phyloP scores from a whole-genome alignment of 2,329 filamentous ascomycete species.

The Pseudogymnoascus sp. region DNA sequence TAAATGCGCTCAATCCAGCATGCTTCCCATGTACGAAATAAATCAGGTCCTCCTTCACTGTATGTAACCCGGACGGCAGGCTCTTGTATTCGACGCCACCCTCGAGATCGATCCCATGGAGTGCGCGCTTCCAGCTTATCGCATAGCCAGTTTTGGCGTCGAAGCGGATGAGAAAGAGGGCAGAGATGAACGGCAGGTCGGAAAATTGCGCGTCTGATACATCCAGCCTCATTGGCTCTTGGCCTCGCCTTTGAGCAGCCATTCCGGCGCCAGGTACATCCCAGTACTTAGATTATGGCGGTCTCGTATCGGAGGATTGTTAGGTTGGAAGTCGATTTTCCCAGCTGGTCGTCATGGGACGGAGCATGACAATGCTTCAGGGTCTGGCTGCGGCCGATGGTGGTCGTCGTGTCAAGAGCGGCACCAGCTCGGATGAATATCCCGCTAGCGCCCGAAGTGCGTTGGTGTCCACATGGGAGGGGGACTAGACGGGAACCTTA shows the following conservation, averaged over 20 bases:
- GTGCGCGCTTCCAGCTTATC: slow-evolving; percentile 75
- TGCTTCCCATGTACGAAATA: slow-evolving; percentile 85
- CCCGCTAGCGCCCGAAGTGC: slow-evolving; percentile 6
- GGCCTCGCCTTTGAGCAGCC: slow-evolving; percentile 26
- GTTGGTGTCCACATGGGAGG: slow-evolving; percentile 2
- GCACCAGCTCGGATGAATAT: background rate
- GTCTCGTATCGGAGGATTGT: background rate
- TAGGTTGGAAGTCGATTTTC: background rate
- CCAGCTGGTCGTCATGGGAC: background rate
- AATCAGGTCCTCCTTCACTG: slow-evolving; percentile 77
- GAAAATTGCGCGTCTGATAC: slow-evolving; percentile 16
- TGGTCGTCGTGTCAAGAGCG: slow-evolving; percentile 2
- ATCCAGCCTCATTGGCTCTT: slow-evolving; percentile 25
- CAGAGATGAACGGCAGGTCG: slow-evolving; percentile 57
- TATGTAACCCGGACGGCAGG: slow-evolving; percentile 84
- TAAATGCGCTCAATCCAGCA: slow-evolving; percentile 85
- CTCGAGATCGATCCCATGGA: slow-evolving; percentile 64
- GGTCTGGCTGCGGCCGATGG: background rate
- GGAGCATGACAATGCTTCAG: background rate
- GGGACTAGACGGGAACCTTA: background rate
- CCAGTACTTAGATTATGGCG: background rate
- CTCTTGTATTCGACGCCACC: slow-evolving; percentile 94
- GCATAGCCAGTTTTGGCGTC: slow-evolving; percentile 89
- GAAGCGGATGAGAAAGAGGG: slow-evolving; percentile 83
- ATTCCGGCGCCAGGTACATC: slow-evolving; percentile 15